Evolutionary conservation across 2,329 filamentous ascomycete species (phyloP).

Genomic region (Aspergillus ibericus): DNA sequence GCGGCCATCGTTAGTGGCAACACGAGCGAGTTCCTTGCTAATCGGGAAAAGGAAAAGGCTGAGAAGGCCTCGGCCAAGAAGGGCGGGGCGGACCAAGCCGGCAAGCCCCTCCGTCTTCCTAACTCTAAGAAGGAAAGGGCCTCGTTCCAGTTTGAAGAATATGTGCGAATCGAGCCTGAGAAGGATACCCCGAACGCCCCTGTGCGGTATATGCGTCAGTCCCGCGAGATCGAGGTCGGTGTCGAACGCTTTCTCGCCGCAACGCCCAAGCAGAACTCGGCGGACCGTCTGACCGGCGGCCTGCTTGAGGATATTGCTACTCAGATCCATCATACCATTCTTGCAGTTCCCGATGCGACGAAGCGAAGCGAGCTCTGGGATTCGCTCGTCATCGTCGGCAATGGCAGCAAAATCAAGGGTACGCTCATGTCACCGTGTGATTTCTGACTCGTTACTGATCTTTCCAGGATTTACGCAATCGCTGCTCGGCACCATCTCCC

Average conservation of each 20-base stretch:
- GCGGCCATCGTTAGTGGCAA: conserved; percentile 66
- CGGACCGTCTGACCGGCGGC: conserved; percentile 50
- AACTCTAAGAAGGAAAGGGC: conserved; percentile 62
- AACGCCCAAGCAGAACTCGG: conserved; percentile 39
- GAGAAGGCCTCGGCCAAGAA: conserved; percentile 58
- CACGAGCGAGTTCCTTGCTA: conserved; percentile 62
- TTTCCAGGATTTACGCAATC: conserved; percentile 78
- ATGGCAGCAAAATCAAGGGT: conserved; percentile 70
- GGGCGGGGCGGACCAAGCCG: conserved; percentile 45
- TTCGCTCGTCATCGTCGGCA: conserved; percentile 85
- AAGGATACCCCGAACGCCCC: conserved; percentile 50
- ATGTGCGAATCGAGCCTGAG: conserved; percentile 54
- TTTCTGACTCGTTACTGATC: not conserved
- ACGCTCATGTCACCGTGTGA: conserved; percentile 14
- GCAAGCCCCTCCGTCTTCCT: conserved; percentile 54
- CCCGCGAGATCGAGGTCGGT: conserved; percentile 61
- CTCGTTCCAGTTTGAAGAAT: conserved; percentile 63
- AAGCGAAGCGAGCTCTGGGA: conserved; percentile 90
- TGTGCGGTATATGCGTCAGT: conserved; percentile 54
- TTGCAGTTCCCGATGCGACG: conserved; percentile 78
- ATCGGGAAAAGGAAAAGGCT: conserved; percentile 63
- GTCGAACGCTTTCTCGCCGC: conserved; percentile 61
- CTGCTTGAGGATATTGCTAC: conserved; percentile 82
- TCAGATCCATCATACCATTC: conserved; percentile 78
- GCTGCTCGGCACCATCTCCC: conserved; percentile 73